phyloP scores from a whole-genome alignment of 495 filamentous ascomycete genomes.

The Margaritispora aquatica region DNA sequence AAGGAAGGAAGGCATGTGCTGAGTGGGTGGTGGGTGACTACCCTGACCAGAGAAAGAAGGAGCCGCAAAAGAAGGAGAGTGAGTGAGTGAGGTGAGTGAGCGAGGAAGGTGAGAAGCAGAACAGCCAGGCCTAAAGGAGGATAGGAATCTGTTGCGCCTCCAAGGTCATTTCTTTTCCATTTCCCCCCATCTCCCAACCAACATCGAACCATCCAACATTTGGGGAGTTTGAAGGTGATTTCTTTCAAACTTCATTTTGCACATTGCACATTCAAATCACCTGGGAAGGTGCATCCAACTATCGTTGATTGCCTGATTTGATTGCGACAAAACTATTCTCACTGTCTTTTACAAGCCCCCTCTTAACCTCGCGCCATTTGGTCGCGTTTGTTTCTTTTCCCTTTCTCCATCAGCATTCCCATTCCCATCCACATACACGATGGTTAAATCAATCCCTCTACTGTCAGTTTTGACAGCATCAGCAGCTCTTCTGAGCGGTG shows the following conservation, averaged over 20 bases:
- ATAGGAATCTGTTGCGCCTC: no score
- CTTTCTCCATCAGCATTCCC: background rate
- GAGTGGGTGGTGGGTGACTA: background rate
- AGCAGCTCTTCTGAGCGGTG: slow-evolving; percentile 6
- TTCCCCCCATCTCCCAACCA: no score
- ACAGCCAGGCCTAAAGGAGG: no score
- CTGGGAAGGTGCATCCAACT: background rate
- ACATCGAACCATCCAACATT: no score
- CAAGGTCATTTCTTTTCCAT: no score
- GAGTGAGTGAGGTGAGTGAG: no score
- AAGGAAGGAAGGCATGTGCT: background rate
- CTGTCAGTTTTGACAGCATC: slow-evolving; percentile 6
- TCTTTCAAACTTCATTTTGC: background rate
- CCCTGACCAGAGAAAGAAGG: background rate
- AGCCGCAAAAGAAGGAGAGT: no score
- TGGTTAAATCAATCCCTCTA: slow-evolving; percentile 5
- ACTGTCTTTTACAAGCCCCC: no score
- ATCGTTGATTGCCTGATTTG: no score
- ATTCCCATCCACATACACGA: background rate
- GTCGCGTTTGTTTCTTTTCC: background rate
- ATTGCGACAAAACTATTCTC: background rate
- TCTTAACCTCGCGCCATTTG: no score
- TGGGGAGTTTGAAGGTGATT: background rate
- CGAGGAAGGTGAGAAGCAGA: no score
- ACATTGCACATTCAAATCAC: no score